A percentile compares a stretch with the other conserved stretches of the same genome.
Conservation (phyloP, 1,284 basidiomycete species). For the Coriolopsis trogii region DNA sequence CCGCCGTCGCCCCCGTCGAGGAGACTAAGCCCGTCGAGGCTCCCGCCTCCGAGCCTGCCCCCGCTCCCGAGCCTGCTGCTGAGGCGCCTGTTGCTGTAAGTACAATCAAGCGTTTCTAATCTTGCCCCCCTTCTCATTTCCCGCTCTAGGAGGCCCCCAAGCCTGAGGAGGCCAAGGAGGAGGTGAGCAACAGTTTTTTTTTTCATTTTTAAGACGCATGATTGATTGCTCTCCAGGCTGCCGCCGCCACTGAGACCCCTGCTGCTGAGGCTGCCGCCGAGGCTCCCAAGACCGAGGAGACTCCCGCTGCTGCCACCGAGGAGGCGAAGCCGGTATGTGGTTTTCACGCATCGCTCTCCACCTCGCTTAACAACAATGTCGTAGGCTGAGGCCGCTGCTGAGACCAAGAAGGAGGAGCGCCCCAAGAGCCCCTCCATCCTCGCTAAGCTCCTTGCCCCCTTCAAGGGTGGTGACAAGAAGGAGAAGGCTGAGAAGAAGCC, state of each 20-base stretch:
- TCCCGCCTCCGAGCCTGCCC: constrained; percentile 38
- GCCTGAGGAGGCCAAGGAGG: constrained; percentile 23
- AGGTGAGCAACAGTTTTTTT: constrained; percentile 17
- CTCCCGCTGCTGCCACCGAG: constrained; percentile 45
- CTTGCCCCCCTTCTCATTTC: background rate
- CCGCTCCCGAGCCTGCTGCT: constrained; percentile 33
- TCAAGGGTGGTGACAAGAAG: constrained; percentile 51
- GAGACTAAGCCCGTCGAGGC: constrained; percentile 50
- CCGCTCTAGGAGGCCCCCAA: constrained; percentile 20
- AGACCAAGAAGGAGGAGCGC: constrained; percentile 69
- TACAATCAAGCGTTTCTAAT: background rate
- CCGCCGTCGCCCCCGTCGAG: constrained; percentile 42
- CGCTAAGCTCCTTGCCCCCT: constrained; percentile 71
- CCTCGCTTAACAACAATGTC: constrained; percentile 3
- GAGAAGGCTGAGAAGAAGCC: constrained; percentile 53
- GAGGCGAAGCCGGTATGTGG: constrained; percentile 64
- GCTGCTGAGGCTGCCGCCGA: constrained; percentile 40
- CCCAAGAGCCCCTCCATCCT: constrained; percentile 79
- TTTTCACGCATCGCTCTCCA: constrained; percentile 8
- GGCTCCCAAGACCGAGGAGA: constrained; percentile 38
- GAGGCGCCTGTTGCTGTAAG: constrained; percentile 34
- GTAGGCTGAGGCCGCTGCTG: constrained; percentile 43
- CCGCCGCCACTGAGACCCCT: constrained; percentile 31
- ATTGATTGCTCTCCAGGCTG: constrained; percentile 2
- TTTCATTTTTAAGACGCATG: background rate